Base-by-base conservation (phyloP, 2,329 filamentous ascomycete genomes). In the Aurifilum marmelostoma region DNA sequence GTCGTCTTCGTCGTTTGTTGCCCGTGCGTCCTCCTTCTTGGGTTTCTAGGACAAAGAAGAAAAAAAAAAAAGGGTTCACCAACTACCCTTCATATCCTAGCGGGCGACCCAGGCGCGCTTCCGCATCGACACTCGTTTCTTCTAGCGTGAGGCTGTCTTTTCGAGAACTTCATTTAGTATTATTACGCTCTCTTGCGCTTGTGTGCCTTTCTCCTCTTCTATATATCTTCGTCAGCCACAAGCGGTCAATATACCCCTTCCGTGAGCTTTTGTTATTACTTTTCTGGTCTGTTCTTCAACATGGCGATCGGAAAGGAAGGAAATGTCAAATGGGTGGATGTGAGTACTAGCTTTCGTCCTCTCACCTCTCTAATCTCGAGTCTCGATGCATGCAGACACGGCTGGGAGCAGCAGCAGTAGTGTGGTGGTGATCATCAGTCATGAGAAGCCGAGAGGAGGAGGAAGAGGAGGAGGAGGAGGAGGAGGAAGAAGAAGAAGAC, bases 281-380 rank as follows among this genome's bases (percentile, higher is more conserved):
- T n/a, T 12, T 16, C 52, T n/a, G 29, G 18, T 52, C 29, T 32
- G 21, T 63, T 14, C 12, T 52, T 64, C 83, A 59, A 60, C 47
- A 71, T 71, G 69, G 69, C 69, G 64, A 69, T 63, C 56, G 69
- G 69, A 29, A 71, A 71, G 29, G 69, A 71, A 58, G 69, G 69
- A 67, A 71, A 71, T 29, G 69, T 71, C 27, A 71, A 71, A 67
- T 71, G 69, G 69, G 69, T 71, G n/a, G 69, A 71, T 67, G 69
- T 71, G 60, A 71, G 69, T 67, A 29, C 34, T 29, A 8, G 5
- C 63, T 16, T 16, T 32, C n/a, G n/a, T n/a, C n/a, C n/a, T n/a
- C n/a, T n/a, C n/a, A n/a, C 27, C 24, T 34, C n/a, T 29, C 34
- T 2, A 21, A 4, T 54, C 41, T 54, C 43, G 27, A n/a, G 43